phyloP scores from a whole-genome alignment of 2,329 filamentous ascomycete species.

The Pseudogymnoascus sp. region DNA sequence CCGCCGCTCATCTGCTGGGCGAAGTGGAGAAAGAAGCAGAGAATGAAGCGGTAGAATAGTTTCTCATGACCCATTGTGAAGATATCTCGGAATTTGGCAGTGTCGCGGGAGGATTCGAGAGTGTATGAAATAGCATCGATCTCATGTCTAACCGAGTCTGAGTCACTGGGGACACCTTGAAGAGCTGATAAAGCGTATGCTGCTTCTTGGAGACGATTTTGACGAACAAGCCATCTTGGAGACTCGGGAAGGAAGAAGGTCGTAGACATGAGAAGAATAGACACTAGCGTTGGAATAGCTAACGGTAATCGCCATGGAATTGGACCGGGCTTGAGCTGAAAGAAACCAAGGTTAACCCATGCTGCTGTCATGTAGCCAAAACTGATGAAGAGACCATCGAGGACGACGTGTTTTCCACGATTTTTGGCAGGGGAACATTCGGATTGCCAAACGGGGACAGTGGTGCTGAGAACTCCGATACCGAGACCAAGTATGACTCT shows the following conservation, averaged over 20 bases:
- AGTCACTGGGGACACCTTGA: slow-evolving; percentile 30
- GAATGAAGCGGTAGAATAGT: slow-evolving; percentile 39
- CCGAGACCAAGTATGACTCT: slow-evolving; percentile 26
- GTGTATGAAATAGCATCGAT: slow-evolving; percentile 41
- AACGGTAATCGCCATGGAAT: background rate
- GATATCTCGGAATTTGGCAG: slow-evolving; percentile 35
- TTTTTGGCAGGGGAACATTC: slow-evolving; percentile 32
- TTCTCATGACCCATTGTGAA: slow-evolving; percentile 43
- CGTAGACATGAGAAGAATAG: background rate
- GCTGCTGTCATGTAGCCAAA: slow-evolving; percentile 48
- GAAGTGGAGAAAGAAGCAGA: background rate
- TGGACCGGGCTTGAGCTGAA: slow-evolving; percentile 21
- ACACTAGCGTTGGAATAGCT: background rate
- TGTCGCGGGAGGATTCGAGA: slow-evolving; percentile 34
- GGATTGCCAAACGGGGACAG: slow-evolving; percentile 32
- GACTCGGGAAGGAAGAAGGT: slow-evolving; percentile 49
- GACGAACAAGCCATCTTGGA: slow-evolving; percentile 31
- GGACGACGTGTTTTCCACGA: slow-evolving; percentile 46
- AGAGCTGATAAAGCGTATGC: slow-evolving; percentile 15
- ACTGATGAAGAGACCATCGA: slow-evolving; percentile 46
- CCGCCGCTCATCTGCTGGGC: background rate
- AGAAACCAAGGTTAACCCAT: slow-evolving; percentile 49
- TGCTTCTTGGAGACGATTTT: background rate
- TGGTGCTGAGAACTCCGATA: slow-evolving; percentile 30
- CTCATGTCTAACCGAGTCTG: slow-evolving; percentile 26